Evolutionary conservation across 2,329 filamentous ascomycete species (phyloP).

Genomic region (Claviceps maximensis): DNA sequence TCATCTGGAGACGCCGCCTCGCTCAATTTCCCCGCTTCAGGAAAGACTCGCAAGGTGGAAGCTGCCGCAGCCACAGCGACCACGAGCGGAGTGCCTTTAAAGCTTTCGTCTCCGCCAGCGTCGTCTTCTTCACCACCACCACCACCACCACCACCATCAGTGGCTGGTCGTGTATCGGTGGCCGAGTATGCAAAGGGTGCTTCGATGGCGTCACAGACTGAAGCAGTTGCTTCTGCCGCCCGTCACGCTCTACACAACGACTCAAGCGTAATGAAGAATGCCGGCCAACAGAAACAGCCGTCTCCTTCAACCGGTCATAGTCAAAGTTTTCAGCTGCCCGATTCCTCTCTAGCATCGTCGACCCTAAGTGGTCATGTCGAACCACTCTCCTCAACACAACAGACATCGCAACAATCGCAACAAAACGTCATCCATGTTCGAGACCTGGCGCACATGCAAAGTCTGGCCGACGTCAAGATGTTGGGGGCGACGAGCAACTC

Average conservation of each 20-base stretch:
- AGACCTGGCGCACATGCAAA: constrained; percentile 83
- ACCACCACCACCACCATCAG: constrained; percentile 37
- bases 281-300: constrained; percentile 17
- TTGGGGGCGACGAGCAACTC: constrained; percentile 35
- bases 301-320: constrained; percentile 23
- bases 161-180: constrained; percentile 21
- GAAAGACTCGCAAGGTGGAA: neutral
- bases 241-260: constrained; percentile 3
- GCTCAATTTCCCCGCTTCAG: neutral
- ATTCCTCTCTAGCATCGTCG: constrained; percentile 1
- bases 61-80: constrained; percentile 12
- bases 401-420: constrained; percentile 14
- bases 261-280: constrained; percentile 10
- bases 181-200: constrained; percentile 28
- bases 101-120: constrained; percentile 39
- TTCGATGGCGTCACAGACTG: constrained; percentile 35
- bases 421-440: constrained; percentile 61
- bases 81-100: constrained; percentile 30
- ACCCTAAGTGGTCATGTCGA: neutral
- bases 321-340: constrained; percentile 20
- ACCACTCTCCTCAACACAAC: neutral
- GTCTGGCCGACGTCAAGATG: constrained; percentile 67
- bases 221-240: constrained; percentile 16
- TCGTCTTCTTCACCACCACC: constrained; percentile 34
- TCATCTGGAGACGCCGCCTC: neutral